Conservation (phyloP, 2,329 filamentous ascomycete genomes). For the Claviceps capensis region DNA sequence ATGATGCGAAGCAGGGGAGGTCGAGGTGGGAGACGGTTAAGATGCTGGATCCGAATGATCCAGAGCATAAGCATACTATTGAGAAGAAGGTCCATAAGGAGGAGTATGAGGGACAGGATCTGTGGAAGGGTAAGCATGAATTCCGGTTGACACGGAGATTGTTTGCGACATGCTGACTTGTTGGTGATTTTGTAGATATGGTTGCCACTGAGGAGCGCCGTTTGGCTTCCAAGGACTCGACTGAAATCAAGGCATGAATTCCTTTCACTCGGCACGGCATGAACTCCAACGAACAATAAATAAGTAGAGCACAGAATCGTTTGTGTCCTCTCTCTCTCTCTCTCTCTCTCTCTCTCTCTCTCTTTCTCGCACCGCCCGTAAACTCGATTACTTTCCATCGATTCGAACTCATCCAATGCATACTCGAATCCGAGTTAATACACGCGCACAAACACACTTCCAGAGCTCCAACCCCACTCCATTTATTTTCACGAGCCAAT, state of each 20-base stretch:
- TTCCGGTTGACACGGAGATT: no score
- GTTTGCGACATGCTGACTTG: no score
- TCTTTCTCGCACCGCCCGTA: background rate
- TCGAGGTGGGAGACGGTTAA: constrained; percentile 76
- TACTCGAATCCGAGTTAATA: background rate
- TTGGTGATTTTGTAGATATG: constrained; percentile 48
- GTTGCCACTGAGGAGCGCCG: constrained; percentile 64
- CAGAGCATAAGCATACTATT: constrained; percentile 67
- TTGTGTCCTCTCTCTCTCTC: background rate
- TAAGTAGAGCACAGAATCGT: background rate
- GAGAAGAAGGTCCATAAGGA: constrained; percentile 84
- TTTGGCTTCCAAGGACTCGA: constrained; percentile 26
- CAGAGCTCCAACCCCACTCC: background rate
- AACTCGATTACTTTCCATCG: background rate
- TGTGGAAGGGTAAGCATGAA: constrained; percentile 61
- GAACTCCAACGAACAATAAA: background rate
- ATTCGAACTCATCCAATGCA: background rate
- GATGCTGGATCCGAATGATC: constrained; percentile 68
- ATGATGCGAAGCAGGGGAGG: constrained; percentile 61
- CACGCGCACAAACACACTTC: background rate
- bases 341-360: no score
- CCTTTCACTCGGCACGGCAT: background rate
- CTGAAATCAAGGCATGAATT: constrained; percentile 11
- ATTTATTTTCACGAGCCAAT: background rate
- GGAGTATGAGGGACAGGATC: constrained; percentile 74